These are phyloP conservation scores for Debaryomyces robertsiae DNA, from an alignment of 1,139 yeast species.

Conservation along the genomic window DNA sequence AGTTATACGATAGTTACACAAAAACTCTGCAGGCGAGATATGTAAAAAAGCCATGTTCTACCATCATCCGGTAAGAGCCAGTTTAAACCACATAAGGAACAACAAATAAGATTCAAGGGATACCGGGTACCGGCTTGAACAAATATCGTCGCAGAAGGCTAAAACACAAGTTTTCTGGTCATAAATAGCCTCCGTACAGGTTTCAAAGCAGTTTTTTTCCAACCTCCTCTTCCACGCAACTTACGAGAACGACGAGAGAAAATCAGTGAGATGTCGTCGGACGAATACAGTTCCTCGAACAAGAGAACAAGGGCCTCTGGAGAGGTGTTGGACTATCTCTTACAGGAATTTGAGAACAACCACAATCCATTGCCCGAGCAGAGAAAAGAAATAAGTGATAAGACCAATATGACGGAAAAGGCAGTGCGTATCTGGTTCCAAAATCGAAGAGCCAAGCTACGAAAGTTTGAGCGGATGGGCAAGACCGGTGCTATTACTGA, in stretches of 20 bases:
- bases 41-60: slow-evolving; percentile 1
- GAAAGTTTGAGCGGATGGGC: slow-evolving; percentile 57
- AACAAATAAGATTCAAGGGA: neutral
- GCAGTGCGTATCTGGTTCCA: slow-evolving; percentile 97
- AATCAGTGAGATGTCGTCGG: slow-evolving; percentile 18
- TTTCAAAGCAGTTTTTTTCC: neutral
- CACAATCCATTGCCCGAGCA: slow-evolving; percentile 71
- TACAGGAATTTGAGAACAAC: slow-evolving; percentile 69
- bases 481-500: slow-evolving; percentile 19
- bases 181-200: neutral
- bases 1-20: slow-evolving; percentile 7
- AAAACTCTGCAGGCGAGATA: slow-evolving; percentile 1
- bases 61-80: neutral
- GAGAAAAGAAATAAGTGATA: slow-evolving; percentile 69
- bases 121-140: slow-evolving; percentile 1
- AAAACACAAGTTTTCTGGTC: neutral
- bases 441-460: slow-evolving; percentile 80
- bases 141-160: neutral
- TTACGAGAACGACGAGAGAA: slow-evolving; percentile 1
- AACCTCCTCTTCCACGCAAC: slow-evolving; percentile 1
- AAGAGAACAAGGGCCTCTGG: slow-evolving; percentile 75
- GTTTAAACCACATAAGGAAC: neutral
- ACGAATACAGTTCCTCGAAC: slow-evolving; percentile 20
- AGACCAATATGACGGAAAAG: slow-evolving; percentile 85
- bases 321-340: slow-evolving; percentile 69